These are phyloP conservation scores for Exophiala sp. DNA, from an alignment of 2,329 filamentous ascomycete species.

Conservation along the genomic window DNA sequence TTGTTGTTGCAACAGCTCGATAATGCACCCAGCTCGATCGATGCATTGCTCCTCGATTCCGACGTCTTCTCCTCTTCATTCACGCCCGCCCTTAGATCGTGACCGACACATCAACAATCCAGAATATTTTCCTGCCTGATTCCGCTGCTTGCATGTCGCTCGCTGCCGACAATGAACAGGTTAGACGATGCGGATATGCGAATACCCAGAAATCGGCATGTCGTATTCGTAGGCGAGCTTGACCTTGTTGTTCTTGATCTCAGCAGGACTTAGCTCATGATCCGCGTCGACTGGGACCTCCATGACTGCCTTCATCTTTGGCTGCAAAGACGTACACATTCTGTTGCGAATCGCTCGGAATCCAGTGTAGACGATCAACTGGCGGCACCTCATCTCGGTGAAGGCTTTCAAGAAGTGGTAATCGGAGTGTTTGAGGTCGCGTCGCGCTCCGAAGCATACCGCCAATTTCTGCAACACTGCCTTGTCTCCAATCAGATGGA, in stretches of 20 bases:
- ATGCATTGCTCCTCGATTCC: no score
- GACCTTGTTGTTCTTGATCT: conserved; percentile 3
- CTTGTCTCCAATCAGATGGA: conserved; percentile 42
- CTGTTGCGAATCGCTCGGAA: not conserved
- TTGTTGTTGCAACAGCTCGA: no score
- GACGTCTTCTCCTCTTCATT: no score
- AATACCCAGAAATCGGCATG: no score
- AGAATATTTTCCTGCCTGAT: no score
- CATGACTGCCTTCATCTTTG: conserved; percentile 10
- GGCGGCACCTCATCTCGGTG: conserved; percentile 43
- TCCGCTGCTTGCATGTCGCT: no score
- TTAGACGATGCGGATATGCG: no score
- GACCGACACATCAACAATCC: no score
- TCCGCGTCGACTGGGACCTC: conserved; percentile 2
- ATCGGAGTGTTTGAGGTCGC: conserved; percentile 30
- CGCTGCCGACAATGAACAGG: no score
- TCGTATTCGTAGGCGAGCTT: conserved; percentile 8
- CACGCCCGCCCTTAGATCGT: no score
- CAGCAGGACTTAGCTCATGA: not conserved
- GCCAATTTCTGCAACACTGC: conserved; percentile 42
- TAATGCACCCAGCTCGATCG: no score
- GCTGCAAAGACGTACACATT: not conserved
- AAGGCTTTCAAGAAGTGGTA: conserved; percentile 45
- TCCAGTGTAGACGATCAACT: conserved; percentile 31
- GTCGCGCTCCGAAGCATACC: conserved; percentile 43